A percentile compares a stretch with the other conserved stretches of the same genome.
These are phyloP conservation scores for Solanum chiquidenum DNA, from an alignment of 257 asterid species.

Conservation along the genomic window DNA sequence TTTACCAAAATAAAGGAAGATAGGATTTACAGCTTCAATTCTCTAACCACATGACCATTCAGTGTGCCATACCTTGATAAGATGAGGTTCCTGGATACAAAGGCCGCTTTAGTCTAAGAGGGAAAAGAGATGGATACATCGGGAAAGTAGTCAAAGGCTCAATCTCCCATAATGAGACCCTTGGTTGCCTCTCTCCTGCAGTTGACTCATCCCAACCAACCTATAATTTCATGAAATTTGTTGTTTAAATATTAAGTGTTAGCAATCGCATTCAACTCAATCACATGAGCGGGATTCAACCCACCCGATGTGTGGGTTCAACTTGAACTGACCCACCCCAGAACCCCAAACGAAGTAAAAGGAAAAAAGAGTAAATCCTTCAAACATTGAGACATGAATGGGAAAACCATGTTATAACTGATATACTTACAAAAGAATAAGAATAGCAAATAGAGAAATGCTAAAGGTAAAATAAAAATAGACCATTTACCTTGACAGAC, in stretches of 20 bases:
- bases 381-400: neutral
- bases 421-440: neutral
- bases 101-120: conserved; percentile 86
- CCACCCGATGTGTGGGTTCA: neutral
- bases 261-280: neutral
- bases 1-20: neutral
- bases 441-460: neutral
- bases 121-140: conserved; percentile 89
- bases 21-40: neutral
- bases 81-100: conserved; percentile 96
- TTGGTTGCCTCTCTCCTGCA: conserved; percentile 95
- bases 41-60: neutral
- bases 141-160: conserved; percentile 97
- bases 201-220: conserved; percentile 99
- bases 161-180: conserved; percentile 93
- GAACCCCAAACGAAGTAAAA: neutral
- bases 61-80: conserved; percentile 54
- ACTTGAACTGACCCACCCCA: neutral
- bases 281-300: neutral
- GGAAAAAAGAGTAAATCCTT: neutral
- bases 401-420: neutral
- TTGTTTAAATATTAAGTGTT: neutral
- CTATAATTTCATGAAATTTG: conserved; percentile 20
- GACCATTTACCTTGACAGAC: conserved; percentile 66
- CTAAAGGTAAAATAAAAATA: neutral